A percentile compares a stretch with the other conserved stretches of the same genome.
Evolutionary conservation across 768 basidiomycete species (phyloP).

Genomic region (Lactarius evosmus): DNA sequence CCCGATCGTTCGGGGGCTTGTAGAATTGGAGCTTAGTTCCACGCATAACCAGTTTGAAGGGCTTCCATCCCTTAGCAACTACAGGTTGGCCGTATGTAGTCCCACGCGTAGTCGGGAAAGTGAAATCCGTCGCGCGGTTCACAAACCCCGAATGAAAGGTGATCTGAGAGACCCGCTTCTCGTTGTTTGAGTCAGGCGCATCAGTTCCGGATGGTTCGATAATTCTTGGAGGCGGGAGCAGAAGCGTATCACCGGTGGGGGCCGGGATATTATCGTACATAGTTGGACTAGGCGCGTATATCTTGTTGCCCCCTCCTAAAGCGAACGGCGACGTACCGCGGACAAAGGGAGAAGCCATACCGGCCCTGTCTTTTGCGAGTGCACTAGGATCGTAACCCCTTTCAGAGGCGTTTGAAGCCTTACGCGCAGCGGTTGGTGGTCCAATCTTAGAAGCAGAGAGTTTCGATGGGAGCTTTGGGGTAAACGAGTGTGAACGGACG

Average conservation of each 20-base stretch:
- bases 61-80: constrained; percentile 72
- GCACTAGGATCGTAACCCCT: constrained; percentile 10
- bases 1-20: constrained; percentile 73
- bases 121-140: constrained; percentile 59
- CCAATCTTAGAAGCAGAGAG: constrained; percentile 52
- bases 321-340: constrained; percentile 36
- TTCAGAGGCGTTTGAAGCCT: constrained; percentile 35
- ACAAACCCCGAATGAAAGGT: constrained; percentile 72
- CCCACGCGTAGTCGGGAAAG: constrained; percentile 33
- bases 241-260: constrained; percentile 35
- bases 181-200: constrained; percentile 33
- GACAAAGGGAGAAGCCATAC: not conserved
- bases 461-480: constrained; percentile 68
- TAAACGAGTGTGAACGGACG: constrained; percentile 65
- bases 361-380: constrained; percentile 1
- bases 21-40: constrained; percentile 85
- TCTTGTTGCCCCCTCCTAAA: constrained; percentile 29
- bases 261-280: constrained; percentile 24
- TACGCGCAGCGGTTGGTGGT: constrained; percentile 49
- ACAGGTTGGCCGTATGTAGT: constrained; percentile 31
- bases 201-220: constrained; percentile 40
- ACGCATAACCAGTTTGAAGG: constrained; percentile 78
- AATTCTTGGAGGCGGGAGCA: constrained; percentile 48
- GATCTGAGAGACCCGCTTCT: constrained; percentile 74
- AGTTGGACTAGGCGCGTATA: constrained; percentile 24